Percentiles rank a stretch among this genome's conserved stretches.
Evolutionary conservation across 306 rosid genomes (phyloP).

Genomic region (Rosa multiflora): DNA sequence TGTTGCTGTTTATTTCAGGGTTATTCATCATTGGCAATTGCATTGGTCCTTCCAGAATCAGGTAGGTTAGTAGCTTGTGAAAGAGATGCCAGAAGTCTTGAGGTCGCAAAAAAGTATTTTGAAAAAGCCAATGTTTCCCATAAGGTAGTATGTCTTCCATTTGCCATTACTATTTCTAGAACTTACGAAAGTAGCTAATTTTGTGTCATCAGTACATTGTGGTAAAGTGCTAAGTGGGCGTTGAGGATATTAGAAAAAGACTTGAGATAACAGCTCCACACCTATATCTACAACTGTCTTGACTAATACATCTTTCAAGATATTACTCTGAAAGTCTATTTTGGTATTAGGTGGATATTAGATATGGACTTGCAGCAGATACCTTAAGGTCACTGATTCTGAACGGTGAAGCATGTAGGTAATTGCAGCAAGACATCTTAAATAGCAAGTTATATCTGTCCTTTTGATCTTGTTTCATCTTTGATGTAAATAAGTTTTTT

Average conservation of each 20-base stretch:
- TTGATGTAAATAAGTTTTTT: not conserved
- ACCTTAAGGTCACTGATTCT: slow-evolving; percentile 61
- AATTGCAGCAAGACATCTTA: slow-evolving; percentile 22
- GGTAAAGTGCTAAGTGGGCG: not conserved
- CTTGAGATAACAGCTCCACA: not conserved
- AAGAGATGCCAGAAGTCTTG: slow-evolving; percentile 77
- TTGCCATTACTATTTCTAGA: not conserved
- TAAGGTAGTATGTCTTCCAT: slow-evolving; percentile 51
- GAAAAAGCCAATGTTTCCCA: slow-evolving; percentile 79
- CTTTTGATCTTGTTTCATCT: not conserved
- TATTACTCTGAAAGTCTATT: slow-evolving; percentile 8
- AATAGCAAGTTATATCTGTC: not conserved
- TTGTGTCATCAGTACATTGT: not conserved
- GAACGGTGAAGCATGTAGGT: slow-evolving; percentile 86
- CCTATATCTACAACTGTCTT: slow-evolving; percentile 2
- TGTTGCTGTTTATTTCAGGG: slow-evolving; percentile 52
- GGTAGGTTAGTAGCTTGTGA: slow-evolving; percentile 91
- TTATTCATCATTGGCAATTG: slow-evolving; percentile 86
- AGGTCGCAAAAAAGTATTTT: slow-evolving; percentile 77
- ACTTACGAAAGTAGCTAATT: not conserved
- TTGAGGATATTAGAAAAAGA: not conserved
- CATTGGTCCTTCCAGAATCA: slow-evolving; percentile 83
- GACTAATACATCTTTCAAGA: slow-evolving; percentile 1
- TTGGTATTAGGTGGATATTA: slow-evolving; percentile 62
- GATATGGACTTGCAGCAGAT: slow-evolving; percentile 78